Conservation (phyloP, 257 asterid genomes). For the Fraxinus anomala region DNA sequence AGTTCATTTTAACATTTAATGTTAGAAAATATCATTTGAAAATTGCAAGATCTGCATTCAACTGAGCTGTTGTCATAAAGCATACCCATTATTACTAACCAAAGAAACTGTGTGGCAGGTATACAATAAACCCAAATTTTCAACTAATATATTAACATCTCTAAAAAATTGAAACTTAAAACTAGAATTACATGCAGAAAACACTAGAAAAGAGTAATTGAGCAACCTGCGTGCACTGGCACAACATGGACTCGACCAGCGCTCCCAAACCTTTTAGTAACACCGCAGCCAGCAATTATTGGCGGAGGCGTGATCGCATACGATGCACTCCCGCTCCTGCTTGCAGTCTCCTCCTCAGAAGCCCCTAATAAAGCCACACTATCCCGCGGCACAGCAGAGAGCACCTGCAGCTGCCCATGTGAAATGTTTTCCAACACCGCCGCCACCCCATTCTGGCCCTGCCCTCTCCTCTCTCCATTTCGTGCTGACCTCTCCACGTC, state of each 20-base stretch:
- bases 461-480: constrained; percentile 57
- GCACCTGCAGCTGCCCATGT: constrained; percentile 84
- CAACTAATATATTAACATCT: not conserved
- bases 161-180: not conserved
- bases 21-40: not conserved
- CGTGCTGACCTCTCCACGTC: constrained; percentile 65
- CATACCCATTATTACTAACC: not conserved
- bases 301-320: constrained; percentile 76
- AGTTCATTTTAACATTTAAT: constrained; percentile 5
- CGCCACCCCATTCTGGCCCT: constrained; percentile 45
- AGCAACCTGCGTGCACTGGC: constrained; percentile 85
- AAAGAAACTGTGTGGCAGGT: constrained; percentile 5
- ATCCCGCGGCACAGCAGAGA: constrained; percentile 75
- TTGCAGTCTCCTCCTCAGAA: constrained; percentile 45
- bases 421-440: constrained; percentile 76
- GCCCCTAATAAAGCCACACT: constrained; percentile 42
- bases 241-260: constrained; percentile 77
- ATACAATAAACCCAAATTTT: not conserved
- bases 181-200: not conserved
- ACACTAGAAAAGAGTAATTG: constrained; percentile 1
- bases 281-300: constrained; percentile 72
- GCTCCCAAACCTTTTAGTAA: constrained; percentile 67
- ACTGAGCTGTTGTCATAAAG: constrained; percentile 8
- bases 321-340: constrained; percentile 57
- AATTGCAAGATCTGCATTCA: not conserved